Evolutionary conservation across 345 rosid genomes (phyloP), one percentile per base, ranked within the genome.

Genomic region (Reutealis trisperma): DNA sequence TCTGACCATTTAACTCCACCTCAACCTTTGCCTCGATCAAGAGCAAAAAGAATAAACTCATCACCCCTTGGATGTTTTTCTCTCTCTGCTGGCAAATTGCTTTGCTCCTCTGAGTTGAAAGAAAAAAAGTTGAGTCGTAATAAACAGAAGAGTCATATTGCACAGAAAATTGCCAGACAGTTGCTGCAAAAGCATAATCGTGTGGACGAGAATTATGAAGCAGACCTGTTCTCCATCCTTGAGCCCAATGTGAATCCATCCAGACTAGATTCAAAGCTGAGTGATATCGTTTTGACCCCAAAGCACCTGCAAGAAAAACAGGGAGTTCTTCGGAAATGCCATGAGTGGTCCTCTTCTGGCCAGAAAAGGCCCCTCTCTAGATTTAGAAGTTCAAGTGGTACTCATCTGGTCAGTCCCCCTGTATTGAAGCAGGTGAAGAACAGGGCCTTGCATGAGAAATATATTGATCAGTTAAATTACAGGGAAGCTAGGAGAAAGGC

Each of bases 401-500:
- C 57, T 6, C 79, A 69, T 69, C 77, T 90, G 59, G 74, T 82
- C 41, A 93, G 93, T 44, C 94, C 97, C 8, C 90, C 88, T 21
- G 93, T 90, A 8, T 66, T 91, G 79, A 92, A 92, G 73, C 92
- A 54, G 79, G 87, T 91, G 0, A 87, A 90, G 75, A 91, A 90
- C 85, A 87, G 71, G 71, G 90, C 88, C 19, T 85, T 92, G 81
- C 97, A 93, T 83, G 97, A 95, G 84, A 91, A 86, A 82, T 91
- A 92, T 74, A 90, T 91, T 11, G 94, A 93, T 77, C 91, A 84
- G 64, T 84, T 92, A 54, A 94, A 90, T 78, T 52, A 49, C 67
- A 88, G 98, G 84, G 98, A 94, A 72, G 97, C 94, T 57, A 91
- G 87, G 85, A 84, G 98, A 85, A 89, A 84, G 77, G 83, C 88